These are phyloP conservation scores for Scheffersomyces segobiensis DNA, from an alignment of 1,139 yeast genomes.

Conservation along the genomic window DNA sequence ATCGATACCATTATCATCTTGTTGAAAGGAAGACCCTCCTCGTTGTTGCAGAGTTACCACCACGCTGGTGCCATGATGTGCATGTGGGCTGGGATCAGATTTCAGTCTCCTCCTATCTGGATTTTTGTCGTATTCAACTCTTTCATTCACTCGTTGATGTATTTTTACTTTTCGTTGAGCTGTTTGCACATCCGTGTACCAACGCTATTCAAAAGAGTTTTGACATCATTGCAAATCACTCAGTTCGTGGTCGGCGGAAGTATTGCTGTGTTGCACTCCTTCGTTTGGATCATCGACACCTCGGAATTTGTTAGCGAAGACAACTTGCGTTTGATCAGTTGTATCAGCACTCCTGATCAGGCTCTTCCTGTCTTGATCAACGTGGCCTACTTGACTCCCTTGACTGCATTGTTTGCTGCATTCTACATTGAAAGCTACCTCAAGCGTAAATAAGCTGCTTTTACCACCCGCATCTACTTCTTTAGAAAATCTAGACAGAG, in stretches of 20 bases:
- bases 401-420: conserved; percentile 68
- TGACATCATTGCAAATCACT: conserved; percentile 69
- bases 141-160: conserved; percentile 75
- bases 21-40: conserved; percentile 68
- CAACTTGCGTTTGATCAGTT: conserved; percentile 46
- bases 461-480: neutral
- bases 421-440: conserved; percentile 69
- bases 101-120: conserved; percentile 77
- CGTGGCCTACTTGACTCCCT: conserved; percentile 66
- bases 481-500: neutral
- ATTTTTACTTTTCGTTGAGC: conserved; percentile 66
- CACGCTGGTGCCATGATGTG: conserved; percentile 84
- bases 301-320: conserved; percentile 11
- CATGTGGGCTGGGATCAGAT: conserved; percentile 81
- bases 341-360: conserved; percentile 62
- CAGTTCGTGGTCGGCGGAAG: conserved; percentile 75
- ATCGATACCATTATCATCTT: conserved; percentile 68
- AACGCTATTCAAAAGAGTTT: conserved; percentile 52
- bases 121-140: conserved; percentile 79
- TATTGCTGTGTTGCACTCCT: conserved; percentile 62
- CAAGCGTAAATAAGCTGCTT: conserved; percentile 16
- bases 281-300: conserved; percentile 59
- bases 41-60: conserved; percentile 72
- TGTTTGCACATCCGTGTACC: conserved; percentile 66
- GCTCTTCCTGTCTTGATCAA: conserved; percentile 64